Percentiles rank a stretch among this genome's conserved stretches.
These are phyloP conservation scores for Middelhovenomyces tepae DNA, from an alignment of 805 yeast species.

Conservation along the genomic window DNA sequence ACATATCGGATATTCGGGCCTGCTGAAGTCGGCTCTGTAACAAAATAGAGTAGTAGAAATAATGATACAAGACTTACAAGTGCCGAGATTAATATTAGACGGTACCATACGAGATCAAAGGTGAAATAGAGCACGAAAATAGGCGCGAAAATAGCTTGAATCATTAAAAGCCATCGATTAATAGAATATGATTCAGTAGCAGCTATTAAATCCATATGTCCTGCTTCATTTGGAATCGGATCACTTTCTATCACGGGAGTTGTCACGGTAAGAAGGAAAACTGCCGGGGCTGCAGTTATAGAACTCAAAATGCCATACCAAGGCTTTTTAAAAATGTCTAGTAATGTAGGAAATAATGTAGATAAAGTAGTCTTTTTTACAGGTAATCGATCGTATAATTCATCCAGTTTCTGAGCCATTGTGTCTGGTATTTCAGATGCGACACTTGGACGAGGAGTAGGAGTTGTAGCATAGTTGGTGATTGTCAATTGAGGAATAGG, in stretches of 20 bases:
- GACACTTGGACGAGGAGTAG: too few species aligned
- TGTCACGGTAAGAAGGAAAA: slow-evolving; percentile 24
- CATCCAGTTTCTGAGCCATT: too few species aligned
- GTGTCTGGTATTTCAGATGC: too few species aligned
- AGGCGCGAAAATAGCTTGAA: slow-evolving; percentile 29
- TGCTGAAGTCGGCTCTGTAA: slow-evolving; percentile 1
- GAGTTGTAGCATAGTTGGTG: too few species aligned
- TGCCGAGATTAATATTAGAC: slow-evolving; percentile 2
- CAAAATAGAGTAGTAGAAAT: slow-evolving; percentile 8
- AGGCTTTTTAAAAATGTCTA: slow-evolving; percentile 19
- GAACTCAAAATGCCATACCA: slow-evolving; percentile 18
- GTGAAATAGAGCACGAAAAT: slow-evolving; percentile 20
- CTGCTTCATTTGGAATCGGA: slow-evolving; percentile 6
- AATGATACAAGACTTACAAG: slow-evolving; percentile 3
- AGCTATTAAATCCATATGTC: slow-evolving; percentile 9
- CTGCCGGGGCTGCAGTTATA: slow-evolving; percentile 24
- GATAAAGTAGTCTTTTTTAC: too few species aligned
- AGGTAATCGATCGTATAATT: too few species aligned
- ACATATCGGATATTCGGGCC: slow-evolving; percentile 8
- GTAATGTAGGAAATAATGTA: slow-evolving; percentile 25
- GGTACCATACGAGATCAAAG: not conserved
- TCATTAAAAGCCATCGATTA: slow-evolving; percentile 19
- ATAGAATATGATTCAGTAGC: slow-evolving; percentile 17
- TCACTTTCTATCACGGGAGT: slow-evolving; percentile 25
- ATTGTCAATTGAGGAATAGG: too few species aligned